Conservation (phyloP, 768 basidiomycete species). For the Amanita jacksonii region DNA sequence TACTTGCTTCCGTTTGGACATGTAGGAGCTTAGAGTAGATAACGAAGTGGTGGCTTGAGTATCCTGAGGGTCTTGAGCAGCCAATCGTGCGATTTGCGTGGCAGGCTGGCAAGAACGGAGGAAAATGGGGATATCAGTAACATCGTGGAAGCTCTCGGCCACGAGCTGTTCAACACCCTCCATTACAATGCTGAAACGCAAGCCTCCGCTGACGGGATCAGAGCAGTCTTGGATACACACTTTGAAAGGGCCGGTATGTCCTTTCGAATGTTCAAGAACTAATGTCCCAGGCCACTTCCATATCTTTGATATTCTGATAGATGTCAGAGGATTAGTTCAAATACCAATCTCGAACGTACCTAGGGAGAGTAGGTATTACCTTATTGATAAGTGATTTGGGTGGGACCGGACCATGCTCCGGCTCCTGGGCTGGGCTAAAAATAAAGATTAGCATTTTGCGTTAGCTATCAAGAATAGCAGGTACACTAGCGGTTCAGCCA, state of each 20-base stretch:
- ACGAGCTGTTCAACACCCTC: constrained; percentile 25
- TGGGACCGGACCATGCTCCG: constrained; percentile 15
- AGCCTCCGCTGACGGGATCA: constrained; percentile 27
- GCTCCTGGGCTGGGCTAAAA: constrained; percentile 17
- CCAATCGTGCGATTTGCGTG: constrained; percentile 45
- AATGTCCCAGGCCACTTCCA: constrained; percentile 62
- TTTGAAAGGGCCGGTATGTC: constrained; percentile 35
- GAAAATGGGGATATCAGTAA: constrained; percentile 35
- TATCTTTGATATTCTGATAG: constrained; percentile 42
- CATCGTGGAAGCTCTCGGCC: constrained; percentile 39
- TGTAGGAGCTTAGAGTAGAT: constrained; percentile 31
- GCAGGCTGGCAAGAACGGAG: constrained; percentile 38
- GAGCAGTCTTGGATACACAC: constrained; percentile 37
- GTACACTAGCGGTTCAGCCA: constrained; percentile 27
- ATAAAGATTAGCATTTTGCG: not conserved
- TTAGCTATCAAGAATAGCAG: not conserved
- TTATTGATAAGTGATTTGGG: constrained; percentile 14
- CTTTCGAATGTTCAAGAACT: constrained; percentile 27
- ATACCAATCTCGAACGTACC: constrained; percentile 12
- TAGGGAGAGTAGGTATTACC: constrained; percentile 10
- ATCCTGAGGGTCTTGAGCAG: constrained; percentile 31
- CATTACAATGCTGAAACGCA: constrained; percentile 38
- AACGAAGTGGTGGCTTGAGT: constrained; percentile 30
- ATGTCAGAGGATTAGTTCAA: not conserved
- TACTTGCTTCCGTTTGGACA: constrained; percentile 42